Evolutionary conservation across 805 yeast species (phyloP).

Genomic region (Cyberlindnera euphorbiiphila): DNA sequence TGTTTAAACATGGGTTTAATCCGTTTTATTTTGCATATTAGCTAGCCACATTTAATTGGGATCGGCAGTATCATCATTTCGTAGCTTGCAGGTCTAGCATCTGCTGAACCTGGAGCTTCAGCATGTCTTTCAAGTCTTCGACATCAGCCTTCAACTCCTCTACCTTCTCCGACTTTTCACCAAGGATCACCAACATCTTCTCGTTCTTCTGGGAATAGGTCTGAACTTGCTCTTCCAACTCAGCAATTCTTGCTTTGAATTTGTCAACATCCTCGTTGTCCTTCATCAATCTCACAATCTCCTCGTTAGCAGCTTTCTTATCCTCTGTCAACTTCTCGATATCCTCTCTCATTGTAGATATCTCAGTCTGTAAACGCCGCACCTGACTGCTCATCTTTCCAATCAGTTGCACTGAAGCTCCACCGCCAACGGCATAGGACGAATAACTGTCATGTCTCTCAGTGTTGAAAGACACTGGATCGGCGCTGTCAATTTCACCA

Average conservation of each 20-base stretch:
- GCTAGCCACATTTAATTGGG: too few relatives aligned
- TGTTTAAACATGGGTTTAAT: too few relatives aligned
- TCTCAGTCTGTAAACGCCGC: slow-evolving; percentile 76
- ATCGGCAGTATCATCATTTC: too few relatives aligned
- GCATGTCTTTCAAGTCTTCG: slow-evolving; percentile 79
- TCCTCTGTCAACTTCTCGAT: slow-evolving; percentile 48
- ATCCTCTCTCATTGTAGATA: slow-evolving; percentile 61
- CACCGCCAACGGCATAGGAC: slow-evolving; percentile 13
- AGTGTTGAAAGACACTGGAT: slow-evolving; percentile 21
- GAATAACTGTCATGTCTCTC: slow-evolving; percentile 8
- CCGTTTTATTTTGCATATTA: too few relatives aligned
- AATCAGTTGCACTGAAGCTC: slow-evolving; percentile 52
- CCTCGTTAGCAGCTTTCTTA: slow-evolving; percentile 64
- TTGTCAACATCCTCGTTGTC: slow-evolving; percentile 44
- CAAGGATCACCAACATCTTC: slow-evolving; percentile 65
- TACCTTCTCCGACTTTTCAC: slow-evolving; percentile 83
- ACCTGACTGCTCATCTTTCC: slow-evolving; percentile 74
- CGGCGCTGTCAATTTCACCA: slow-evolving; percentile 15
- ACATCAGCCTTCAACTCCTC: slow-evolving; percentile 88
- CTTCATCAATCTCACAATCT: slow-evolving; percentile 55
- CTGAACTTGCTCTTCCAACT: slow-evolving; percentile 34
- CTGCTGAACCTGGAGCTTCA: slow-evolving; percentile 82
- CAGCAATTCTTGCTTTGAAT: slow-evolving; percentile 34
- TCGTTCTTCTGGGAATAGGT: slow-evolving; percentile 35
- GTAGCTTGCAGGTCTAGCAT: slow-evolving; percentile 61